Base-by-base conservation (phyloP, 345 rosid species). In the Melastoma malabathricum region DNA sequence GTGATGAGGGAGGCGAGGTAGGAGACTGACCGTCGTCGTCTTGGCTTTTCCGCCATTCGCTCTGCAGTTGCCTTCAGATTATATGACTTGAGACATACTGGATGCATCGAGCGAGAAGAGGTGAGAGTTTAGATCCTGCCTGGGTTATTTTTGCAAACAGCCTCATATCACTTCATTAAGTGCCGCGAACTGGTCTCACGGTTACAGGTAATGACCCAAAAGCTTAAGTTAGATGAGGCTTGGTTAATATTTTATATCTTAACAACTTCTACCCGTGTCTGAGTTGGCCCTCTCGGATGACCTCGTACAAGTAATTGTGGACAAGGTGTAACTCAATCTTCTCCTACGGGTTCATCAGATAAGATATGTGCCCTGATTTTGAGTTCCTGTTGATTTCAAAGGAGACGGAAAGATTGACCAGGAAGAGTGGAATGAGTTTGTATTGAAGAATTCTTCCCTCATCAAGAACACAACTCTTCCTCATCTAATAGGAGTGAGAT, bases 41-140 rank as follows among this genome's bases (percentile, higher is more conserved):
- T 54, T 46, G 16, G 41, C 19, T 15, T 49, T 50, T 44, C 41
- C 39, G 38, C 25, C 25, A 38, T 15, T 5, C 27, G 19, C 8
- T 44, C 72, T 66, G 72, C 88, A 89, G 97, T 83, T 76, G 83
- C 94, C 25, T 81, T 89, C 69, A 81, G 75, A 72, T 70, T 86
- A 34, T 86, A 89, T 61, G 94, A 86, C 72, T 68, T 86, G 66
- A 67, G 88, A 71, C 95, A 79, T 66, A 79, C 84, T n/a, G 95
- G 97, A 50, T 86, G 59, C 60, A 86, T 83, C 3, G 97, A 86
- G 53, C 66, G 90, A 47, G 90, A 86, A 70, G 97, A 86, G 69
- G 97, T 85, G 62, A 61, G 83, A 47, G 38, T 31, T n/a, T 31
- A 31, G 10, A 5, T 5, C 38, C 38, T 31, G 38, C 10, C 38